These are phyloP conservation scores for Cyclanthera cordifolia DNA, from an alignment of 306 rosid species.

Conservation along the genomic window DNA sequence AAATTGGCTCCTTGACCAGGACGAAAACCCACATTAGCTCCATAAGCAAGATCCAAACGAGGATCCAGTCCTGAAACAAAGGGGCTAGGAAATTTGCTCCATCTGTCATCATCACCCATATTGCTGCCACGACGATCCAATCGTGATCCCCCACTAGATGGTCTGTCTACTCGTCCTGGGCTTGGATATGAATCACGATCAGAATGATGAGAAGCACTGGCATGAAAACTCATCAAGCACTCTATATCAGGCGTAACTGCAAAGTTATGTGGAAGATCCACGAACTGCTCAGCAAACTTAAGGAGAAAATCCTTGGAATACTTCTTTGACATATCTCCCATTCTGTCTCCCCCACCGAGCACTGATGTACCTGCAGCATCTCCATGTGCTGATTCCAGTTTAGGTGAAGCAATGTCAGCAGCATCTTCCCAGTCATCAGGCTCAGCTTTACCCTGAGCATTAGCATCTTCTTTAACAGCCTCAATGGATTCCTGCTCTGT, in stretches of 20 bases:
- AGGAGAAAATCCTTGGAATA: slow-evolving; percentile 84
- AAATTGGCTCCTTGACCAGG: slow-evolving; percentile 56
- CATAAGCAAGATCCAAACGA: slow-evolving; percentile 38
- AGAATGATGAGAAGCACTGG: slow-evolving; percentile 23
- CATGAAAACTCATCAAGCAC: slow-evolving; percentile 24
- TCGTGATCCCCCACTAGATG: slow-evolving; percentile 42
- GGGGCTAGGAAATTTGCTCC: slow-evolving; percentile 39
- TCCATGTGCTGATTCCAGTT: slow-evolving; percentile 38
- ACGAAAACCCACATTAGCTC: slow-evolving; percentile 42
- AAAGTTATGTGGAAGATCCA: slow-evolving; percentile 56
- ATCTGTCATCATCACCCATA: slow-evolving; percentile 55
- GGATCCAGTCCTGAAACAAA: slow-evolving; percentile 43
- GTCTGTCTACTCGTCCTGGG: slow-evolving; percentile 61
- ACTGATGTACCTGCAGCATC: slow-evolving; percentile 16
- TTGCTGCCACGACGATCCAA: slow-evolving; percentile 66
- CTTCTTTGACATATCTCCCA: slow-evolving; percentile 36
- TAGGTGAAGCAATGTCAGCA: slow-evolving; percentile 64
- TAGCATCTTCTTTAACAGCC: slow-evolving; percentile 27
- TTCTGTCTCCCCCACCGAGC: slow-evolving; percentile 27
- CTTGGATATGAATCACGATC: slow-evolving; percentile 58
- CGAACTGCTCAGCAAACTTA: slow-evolving; percentile 51
- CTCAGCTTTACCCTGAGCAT: slow-evolving; percentile 41
- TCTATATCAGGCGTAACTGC: slow-evolving; percentile 39
- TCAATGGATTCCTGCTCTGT: slow-evolving; percentile 31
- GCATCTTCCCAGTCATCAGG: slow-evolving; percentile 98